Evolutionary conservation across 345 rosid species (phyloP), one percentile per base, ranked within the genome.

Genomic region (Linum lewisii): DNA sequence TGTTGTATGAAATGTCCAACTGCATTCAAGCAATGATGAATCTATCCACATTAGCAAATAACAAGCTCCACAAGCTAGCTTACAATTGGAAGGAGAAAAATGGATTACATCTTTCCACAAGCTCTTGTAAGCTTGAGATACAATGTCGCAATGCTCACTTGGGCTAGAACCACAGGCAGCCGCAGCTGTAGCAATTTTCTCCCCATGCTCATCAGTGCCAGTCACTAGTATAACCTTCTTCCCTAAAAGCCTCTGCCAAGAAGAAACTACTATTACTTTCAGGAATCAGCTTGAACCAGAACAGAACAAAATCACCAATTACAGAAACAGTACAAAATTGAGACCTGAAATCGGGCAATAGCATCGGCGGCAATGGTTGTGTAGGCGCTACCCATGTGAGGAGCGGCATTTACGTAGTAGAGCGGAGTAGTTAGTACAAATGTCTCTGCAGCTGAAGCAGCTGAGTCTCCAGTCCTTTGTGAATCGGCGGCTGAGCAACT

Each of bases 351-450:
- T 37, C 98, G 87, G 54, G 95, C 88, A 54, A 88, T 77, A 57
- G 96, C 88, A 71, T 92, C 98, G 42, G 96, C 98, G 38, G 98
- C 95, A 19, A 92, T 88, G 59, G 98, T 92, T 51, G 95, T 86
- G 80, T 92, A 92, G 29, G 98, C 98, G 69, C 98, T 88, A 24
- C 98, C 98, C 98, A 92, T 92, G 62, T 88, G 98, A 20, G 98
- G 98, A 83, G 98, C 95, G 70, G 98, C 98, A 80, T 92, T 92
- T 3, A 92, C 96, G 74, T 92, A 92, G 77, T 86, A 92, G 76
- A 92, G 96, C 4, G 96, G 98, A 65, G 98, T 88, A 1, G 98
- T 83, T 64, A 92, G 81, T 66, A 92, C 87, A 72, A 84, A 88
- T 47, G 82, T 76, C 49, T 78, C 78, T 2, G 66, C 66, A 1